Evolutionary conservation across 2,329 filamentous ascomycete genomes (phyloP).

Genomic region (Neoarthrinium moseri): DNA sequence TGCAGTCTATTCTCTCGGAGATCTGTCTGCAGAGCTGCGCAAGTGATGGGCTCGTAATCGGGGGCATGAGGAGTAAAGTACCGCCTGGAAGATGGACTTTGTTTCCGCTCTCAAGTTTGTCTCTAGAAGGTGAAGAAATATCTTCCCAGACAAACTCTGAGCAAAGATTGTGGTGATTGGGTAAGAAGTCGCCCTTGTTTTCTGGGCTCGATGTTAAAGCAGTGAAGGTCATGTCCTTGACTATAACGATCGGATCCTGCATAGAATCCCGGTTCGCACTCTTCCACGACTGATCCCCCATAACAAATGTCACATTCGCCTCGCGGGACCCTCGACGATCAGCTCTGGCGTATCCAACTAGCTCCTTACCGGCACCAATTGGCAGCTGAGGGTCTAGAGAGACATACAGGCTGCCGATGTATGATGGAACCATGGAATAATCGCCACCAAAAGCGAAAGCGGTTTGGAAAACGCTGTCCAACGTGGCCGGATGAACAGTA

Average conservation of each 20-base stretch:
- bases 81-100: not conserved
- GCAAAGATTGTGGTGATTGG: constrained; percentile 48
- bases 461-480: constrained; percentile 56
- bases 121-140: not conserved
- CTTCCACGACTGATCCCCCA: constrained; percentile 34
- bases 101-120: not conserved
- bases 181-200: constrained; percentile 37
- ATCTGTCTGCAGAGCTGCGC: constrained; percentile 12
- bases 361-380: constrained; percentile 28
- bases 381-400: constrained; percentile 32
- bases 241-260: constrained; percentile 33
- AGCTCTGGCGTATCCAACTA: constrained; percentile 41
- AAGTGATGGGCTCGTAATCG: not conserved
- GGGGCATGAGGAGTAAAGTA: constrained; percentile 16
- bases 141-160: constrained; percentile 46
- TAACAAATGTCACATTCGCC: constrained; percentile 41
- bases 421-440: constrained; percentile 51
- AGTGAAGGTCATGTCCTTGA: constrained; percentile 45
- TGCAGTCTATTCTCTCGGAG: constrained; percentile 11
- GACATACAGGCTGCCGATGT: constrained; percentile 44
- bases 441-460: constrained; percentile 43
- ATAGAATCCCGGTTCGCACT: not conserved
- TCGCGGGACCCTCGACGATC: constrained; percentile 32
- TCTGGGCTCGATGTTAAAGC: constrained; percentile 27
- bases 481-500: constrained; percentile 55